phyloP scores from a whole-genome alignment of 129 eudicot species.

The Saussurea involucrata region DNA sequence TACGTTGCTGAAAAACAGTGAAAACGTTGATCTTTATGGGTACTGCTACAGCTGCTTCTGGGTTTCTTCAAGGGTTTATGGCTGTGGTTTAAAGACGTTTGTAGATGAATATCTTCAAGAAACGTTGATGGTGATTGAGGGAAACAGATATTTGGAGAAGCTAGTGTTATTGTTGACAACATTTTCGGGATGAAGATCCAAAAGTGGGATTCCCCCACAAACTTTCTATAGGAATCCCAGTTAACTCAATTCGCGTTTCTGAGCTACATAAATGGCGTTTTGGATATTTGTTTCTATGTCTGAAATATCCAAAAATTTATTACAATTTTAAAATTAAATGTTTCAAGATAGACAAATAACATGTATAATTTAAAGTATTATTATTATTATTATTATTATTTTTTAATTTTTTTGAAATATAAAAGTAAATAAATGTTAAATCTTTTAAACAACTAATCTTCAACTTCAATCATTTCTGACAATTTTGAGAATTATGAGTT shows the following conservation, averaged over 20 bases:
- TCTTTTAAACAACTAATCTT: too few species aligned
- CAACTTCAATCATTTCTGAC: too few species aligned
- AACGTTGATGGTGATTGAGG: constrained; percentile 18
- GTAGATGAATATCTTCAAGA: constrained; percentile 24
- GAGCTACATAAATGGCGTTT: neutral
- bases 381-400: too few species aligned
- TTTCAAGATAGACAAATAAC: too few species aligned
- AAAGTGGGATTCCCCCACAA: constrained; percentile 9
- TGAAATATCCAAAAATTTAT: neutral
- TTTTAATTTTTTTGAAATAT: too few species aligned
- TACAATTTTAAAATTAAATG: neutral
- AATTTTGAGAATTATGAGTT: too few species aligned
- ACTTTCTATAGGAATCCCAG: constrained; percentile 8
- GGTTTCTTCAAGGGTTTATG: constrained; percentile 22
- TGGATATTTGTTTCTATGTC: neutral
- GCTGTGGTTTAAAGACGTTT: constrained; percentile 8
- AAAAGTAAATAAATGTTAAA: too few species aligned
- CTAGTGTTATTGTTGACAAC: constrained; percentile 24
- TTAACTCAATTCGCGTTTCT: neutral
- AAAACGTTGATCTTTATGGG: constrained; percentile 12
- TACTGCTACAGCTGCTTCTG: neutral
- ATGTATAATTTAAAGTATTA: too few species aligned
- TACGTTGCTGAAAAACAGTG: neutral
- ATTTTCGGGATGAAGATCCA: constrained; percentile 13
- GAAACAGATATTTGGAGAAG: constrained; percentile 15